Conservation (phyloP, 441 rosid genomes). For the Mallotus japonicus region DNA sequence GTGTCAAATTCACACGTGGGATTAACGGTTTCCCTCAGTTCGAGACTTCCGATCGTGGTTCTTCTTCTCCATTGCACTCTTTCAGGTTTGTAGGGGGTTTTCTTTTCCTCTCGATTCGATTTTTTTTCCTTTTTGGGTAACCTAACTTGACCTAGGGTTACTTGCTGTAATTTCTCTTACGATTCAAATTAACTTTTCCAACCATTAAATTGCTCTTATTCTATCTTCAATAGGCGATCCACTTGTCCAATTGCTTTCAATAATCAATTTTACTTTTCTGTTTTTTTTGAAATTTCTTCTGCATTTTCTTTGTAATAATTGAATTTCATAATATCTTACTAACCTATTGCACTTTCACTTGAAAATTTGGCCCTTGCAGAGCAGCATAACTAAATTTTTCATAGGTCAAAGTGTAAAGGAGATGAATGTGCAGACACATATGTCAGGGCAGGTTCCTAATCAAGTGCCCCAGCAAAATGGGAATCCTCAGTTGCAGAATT, state of each 20-base stretch:
- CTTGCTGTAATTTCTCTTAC: constrained; percentile 5
- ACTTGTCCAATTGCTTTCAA: background rate
- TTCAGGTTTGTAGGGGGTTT: constrained; percentile 24
- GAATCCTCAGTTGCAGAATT: constrained; percentile 66
- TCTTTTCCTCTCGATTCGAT: constrained; percentile 5
- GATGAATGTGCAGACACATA: constrained; percentile 84
- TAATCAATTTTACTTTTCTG: background rate
- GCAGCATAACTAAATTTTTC: constrained; percentile 21
- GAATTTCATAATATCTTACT: too few species aligned
- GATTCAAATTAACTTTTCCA: background rate
- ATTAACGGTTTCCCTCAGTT: constrained; percentile 13
- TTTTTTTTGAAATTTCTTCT: background rate
- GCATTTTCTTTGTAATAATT: too few species aligned
- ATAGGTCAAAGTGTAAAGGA: constrained; percentile 3
- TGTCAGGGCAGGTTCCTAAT: constrained; percentile 82
- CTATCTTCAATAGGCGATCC: constrained; percentile 5
- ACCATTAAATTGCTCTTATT: constrained; percentile 2
- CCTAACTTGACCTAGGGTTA: constrained; percentile 17
- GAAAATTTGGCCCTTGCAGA: constrained; percentile 7
- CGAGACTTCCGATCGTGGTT: constrained; percentile 7
- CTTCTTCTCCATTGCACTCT: constrained; percentile 14
- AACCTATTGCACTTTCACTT: background rate
- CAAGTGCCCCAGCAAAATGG: constrained; percentile 86
- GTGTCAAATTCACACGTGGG: constrained; percentile 23
- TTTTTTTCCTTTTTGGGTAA: background rate